Conservation (phyloP, 768 basidiomycete genomes). For the Mycena metata region DNA sequence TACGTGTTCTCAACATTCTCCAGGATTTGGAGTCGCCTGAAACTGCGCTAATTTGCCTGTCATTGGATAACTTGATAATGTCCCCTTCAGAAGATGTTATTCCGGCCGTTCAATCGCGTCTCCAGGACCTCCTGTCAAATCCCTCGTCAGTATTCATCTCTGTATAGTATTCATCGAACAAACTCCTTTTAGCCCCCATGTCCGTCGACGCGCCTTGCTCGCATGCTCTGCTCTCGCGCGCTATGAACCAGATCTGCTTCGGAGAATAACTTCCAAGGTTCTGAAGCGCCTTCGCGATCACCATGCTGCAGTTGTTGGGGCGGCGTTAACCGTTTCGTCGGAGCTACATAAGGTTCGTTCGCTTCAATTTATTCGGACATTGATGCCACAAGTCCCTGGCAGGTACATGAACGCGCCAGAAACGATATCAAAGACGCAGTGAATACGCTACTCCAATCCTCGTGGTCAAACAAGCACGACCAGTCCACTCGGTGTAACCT, state of each 20-base stretch:
- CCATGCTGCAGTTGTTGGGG: constrained; percentile 58
- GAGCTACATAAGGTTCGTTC: constrained; percentile 40
- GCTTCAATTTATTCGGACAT: not conserved
- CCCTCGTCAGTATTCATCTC: constrained; percentile 76
- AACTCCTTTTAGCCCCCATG: constrained; percentile 58
- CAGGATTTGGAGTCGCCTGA: constrained; percentile 80
- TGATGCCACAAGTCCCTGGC: not conserved
- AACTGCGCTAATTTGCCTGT: constrained; percentile 73
- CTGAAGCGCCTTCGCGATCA: constrained; percentile 59
- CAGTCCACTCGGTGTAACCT: constrained; percentile 38
- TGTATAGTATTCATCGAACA: constrained; percentile 31
- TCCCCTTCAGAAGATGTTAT: constrained; percentile 75
- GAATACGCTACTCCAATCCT: constrained; percentile 33
- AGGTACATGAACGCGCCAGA: constrained; percentile 30
- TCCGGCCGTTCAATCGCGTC: constrained; percentile 78
- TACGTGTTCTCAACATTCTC: not conserved
- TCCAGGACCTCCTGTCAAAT: constrained; percentile 77
- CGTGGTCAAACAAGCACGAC: constrained; percentile 33
- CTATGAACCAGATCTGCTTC: constrained; percentile 61
- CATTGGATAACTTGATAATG: constrained; percentile 76
- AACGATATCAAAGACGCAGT: constrained; percentile 31
- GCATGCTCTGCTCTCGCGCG: constrained; percentile 68
- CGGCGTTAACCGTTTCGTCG: constrained; percentile 57
- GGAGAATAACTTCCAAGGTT: constrained; percentile 54
- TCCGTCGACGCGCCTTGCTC: constrained; percentile 74